phyloP scores from a whole-genome alignment of 768 basidiomycete species.

The Hygrophorus pudorinus region DNA sequence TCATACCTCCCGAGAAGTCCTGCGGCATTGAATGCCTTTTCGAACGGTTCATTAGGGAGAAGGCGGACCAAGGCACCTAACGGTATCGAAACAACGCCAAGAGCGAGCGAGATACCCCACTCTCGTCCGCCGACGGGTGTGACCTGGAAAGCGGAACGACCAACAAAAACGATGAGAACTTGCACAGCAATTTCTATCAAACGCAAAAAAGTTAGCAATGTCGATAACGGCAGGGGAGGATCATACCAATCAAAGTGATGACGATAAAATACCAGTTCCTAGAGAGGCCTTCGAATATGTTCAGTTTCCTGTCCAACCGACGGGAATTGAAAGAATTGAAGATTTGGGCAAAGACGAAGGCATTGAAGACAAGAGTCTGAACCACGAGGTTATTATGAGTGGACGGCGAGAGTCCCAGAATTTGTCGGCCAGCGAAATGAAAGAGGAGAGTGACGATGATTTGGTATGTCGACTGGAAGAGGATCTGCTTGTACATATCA shows the following conservation, averaged over 20 bases:
- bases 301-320: constrained; percentile 74
- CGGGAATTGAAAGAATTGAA: constrained; percentile 93
- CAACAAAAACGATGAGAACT: constrained; percentile 82
- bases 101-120: constrained; percentile 88
- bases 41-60: constrained; percentile 74
- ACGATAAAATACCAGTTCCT: constrained; percentile 77
- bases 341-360: constrained; percentile 97
- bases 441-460: constrained; percentile 75
- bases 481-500: constrained; percentile 95
- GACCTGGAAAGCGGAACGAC: constrained; percentile 36
- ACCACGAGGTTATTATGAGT: constrained; percentile 33
- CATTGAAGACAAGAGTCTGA: constrained; percentile 90
- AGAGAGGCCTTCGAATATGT: constrained; percentile 78
- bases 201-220: not conserved
- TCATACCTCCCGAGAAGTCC: constrained; percentile 57
- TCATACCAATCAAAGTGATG: constrained; percentile 78
- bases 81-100: constrained; percentile 83
- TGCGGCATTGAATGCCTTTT: constrained; percentile 35
- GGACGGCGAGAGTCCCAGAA: constrained; percentile 42
- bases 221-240: not conserved
- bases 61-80: constrained; percentile 74
- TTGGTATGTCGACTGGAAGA: constrained; percentile 85
- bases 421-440: constrained; percentile 72
- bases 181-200: constrained; percentile 85
- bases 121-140: constrained; percentile 59